phyloP scores from a whole-genome alignment of 768 basidiomycete genomes.

The Gloeopeniophorella convolvens region DNA sequence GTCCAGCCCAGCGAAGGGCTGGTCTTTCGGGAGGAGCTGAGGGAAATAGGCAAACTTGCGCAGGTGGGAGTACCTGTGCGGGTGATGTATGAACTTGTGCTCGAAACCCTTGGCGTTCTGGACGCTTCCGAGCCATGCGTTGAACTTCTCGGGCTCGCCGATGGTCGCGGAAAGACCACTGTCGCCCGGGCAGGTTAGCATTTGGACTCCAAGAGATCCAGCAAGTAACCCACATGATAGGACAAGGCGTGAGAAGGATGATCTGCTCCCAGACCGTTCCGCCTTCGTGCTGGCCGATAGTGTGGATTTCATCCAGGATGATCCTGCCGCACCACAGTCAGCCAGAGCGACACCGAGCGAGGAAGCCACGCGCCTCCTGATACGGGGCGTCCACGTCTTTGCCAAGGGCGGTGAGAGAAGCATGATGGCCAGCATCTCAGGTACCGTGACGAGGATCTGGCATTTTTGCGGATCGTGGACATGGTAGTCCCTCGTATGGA shows the following conservation, averaged over 20 bases:
- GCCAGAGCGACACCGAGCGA: no score
- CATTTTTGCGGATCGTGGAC: constrained; percentile 58
- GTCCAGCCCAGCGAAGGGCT: constrained; percentile 34
- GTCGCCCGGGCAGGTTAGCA: not conserved
- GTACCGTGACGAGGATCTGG: constrained; percentile 70
- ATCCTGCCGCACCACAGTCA: constrained; percentile 36
- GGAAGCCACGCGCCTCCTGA: constrained; percentile 32
- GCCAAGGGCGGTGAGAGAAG: constrained; percentile 63
- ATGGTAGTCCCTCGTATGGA: constrained; percentile 60
- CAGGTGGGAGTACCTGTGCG: constrained; percentile 67
- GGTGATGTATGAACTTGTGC: constrained; percentile 55
- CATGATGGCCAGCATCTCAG: constrained; percentile 64
- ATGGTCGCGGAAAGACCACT: constrained; percentile 71
- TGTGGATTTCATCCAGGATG: constrained; percentile 61
- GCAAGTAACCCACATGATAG: constrained; percentile 49
- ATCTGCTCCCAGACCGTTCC: constrained; percentile 73
- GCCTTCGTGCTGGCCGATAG: constrained; percentile 63
- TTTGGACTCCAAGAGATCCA: not conserved
- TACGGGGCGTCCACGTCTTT: constrained; percentile 50
- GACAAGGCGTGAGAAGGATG: constrained; percentile 62
- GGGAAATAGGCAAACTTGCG: constrained; percentile 57
- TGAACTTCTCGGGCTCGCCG: constrained; percentile 58
- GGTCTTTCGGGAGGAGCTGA: constrained; percentile 22
- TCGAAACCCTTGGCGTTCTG: constrained; percentile 53
- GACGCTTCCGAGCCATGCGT: constrained; percentile 55